Conservation (phyloP, 2,329 filamentous ascomycete species). For the Sclerotinia minor region DNA sequence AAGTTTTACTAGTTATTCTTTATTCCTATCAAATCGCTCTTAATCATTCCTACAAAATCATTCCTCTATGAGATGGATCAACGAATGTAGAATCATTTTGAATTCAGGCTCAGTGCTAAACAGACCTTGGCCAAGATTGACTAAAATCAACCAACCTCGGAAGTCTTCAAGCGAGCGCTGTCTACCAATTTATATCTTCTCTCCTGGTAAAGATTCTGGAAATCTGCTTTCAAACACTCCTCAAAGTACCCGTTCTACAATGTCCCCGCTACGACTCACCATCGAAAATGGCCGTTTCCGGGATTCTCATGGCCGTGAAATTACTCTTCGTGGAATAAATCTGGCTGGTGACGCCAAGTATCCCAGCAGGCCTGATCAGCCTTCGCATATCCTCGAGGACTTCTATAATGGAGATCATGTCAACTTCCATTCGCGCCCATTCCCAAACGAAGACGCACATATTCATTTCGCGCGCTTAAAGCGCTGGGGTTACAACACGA, state of each 20-base stretch:
- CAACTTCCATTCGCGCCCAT: slow-evolving; percentile 84
- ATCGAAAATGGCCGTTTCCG: slow-evolving; percentile 87
- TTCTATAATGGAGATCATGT: slow-evolving; percentile 95
- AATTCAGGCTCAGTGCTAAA: slow-evolving; percentile 1
- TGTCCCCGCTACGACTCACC: slow-evolving; percentile 73
- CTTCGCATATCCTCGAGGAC: slow-evolving; percentile 72
- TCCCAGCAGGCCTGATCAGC: slow-evolving; percentile 75
- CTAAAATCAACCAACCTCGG: background rate
- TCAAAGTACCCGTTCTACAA: slow-evolving; percentile 43
- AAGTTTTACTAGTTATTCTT: background rate
- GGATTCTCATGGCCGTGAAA: slow-evolving; percentile 77
- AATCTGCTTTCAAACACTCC: background rate
- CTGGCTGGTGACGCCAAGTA: slow-evolving; percentile 88
- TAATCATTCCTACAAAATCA: background rate
- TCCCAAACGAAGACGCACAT: slow-evolving; percentile 76
- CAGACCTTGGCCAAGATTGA: background rate
- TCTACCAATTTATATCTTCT: background rate
- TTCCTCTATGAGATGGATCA: background rate
- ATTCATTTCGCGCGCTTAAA: slow-evolving; percentile 83
- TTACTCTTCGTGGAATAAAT: slow-evolving; percentile 91
- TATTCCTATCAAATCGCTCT: background rate
- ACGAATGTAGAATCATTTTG: background rate
- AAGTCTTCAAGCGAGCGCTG: slow-evolving; percentile 1
- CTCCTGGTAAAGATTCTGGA: background rate
- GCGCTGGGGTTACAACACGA: slow-evolving; percentile 92